These are phyloP conservation scores for Phytomonas sp. DNA, from an alignment of 208 protist species.

Conservation along the genomic window DNA sequence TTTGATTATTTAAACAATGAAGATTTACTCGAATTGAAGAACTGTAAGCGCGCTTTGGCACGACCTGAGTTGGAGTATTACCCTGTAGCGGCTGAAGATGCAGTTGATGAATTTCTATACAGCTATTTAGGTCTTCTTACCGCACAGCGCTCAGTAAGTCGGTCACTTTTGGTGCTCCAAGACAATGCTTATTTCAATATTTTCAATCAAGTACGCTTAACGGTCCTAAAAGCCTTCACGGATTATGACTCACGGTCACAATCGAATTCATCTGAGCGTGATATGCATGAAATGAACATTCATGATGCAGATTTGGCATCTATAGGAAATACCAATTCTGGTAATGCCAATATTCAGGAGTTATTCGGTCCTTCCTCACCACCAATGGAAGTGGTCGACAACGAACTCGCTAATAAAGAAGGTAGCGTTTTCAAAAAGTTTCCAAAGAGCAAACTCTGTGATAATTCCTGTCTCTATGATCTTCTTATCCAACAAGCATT, in stretches of 20 bases:
- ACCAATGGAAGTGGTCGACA: not conserved
- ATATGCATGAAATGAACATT: not conserved
- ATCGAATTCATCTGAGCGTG: not conserved
- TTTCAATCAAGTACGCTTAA: not conserved
- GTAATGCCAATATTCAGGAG: not conserved
- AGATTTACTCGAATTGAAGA: not conserved
- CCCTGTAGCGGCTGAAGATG: not conserved
- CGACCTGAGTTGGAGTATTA: not conserved
- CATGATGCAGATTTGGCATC: not conserved
- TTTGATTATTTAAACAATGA: not conserved
- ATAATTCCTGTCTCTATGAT: not conserved
- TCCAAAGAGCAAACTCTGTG: not conserved
- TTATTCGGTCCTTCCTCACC: not conserved
- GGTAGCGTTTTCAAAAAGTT: not conserved
- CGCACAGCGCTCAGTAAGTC: conserved; percentile 4
- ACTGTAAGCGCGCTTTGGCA: not conserved
- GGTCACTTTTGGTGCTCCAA: not conserved
- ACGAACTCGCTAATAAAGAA: not conserved
- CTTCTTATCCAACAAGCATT: not conserved
- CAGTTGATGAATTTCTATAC: conserved; percentile 56
- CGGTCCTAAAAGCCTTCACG: not conserved
- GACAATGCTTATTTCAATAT: not conserved
- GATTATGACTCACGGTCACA: not conserved
- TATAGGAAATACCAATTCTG: not conserved
- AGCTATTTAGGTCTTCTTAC: conserved; percentile 42